Evolutionary conservation across 805 yeast genomes (phyloP), one percentile per base, ranked within the genome.

Genomic region (Komagataella pastoris): DNA sequence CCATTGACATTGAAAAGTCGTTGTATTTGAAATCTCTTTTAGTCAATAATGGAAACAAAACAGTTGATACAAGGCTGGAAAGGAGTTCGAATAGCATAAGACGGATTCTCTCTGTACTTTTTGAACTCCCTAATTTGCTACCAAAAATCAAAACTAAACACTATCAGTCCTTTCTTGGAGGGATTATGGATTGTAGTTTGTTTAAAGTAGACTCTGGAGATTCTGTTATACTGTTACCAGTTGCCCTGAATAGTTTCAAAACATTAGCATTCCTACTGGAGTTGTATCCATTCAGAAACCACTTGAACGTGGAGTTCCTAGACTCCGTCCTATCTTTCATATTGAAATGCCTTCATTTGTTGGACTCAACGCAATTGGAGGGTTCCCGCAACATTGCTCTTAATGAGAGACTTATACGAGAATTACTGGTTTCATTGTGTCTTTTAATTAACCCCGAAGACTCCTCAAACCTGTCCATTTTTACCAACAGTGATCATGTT

Each of bases 21-120:
- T 52, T 58, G 3, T 63, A 57, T 49, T 54, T 57, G 43, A 60
- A 56, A 48, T 55, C 63, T 1, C 49, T 47, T 10, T 36, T 58
- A 30, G 61, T 56, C 52, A 48, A 51, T 23, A 57, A 55, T 24
- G 48, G 55, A 5, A 61, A 54, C 47, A 44, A 51, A 3, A 61
- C 58, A 18, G 51, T 59, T 23, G 64, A 63, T 40, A 40, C 54
- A 1, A 51, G 69, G 43, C 52, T 65, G 19, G 44, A 53, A 6
- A 60, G 56, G 48, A 56, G 61, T 10, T 55, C 66, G 3, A 51
- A 56, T n/a, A 17, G 60, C 12, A 43, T 30, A 0, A 30, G 40
- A 10, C 40, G 40, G 40, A 14, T 64, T 21, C 53, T 54, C 45
- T 45, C 55, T 6, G 46, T 62, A 2, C 50, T 61, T 0, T 45